Base-by-base conservation (phyloP, 192 early-diverging fungal species). In the Umbelopsis sp. region DNA sequence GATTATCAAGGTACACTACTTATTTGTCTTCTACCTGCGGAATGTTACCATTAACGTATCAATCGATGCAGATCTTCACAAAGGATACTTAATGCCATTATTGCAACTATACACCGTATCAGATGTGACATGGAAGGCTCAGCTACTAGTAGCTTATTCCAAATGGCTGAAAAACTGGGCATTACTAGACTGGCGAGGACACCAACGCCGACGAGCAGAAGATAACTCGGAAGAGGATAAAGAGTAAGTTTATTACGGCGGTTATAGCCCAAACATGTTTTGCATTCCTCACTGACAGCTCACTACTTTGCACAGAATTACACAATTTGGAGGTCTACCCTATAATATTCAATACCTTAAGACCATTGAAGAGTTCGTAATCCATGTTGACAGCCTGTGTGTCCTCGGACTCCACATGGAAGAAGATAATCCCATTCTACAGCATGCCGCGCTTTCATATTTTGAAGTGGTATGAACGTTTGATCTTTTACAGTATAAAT, bases 391-490 rank as follows among this genome's bases (percentile, higher is more conserved):
- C 53, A 74, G 46, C 22, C 66, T 81, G 3, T 66, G 74, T 1
- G 48, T 77, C 15, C 48, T 74, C 15, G 79, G 74, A 2, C 65
- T 84, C 18, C 74, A 79, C 46, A 30, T 70, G 22, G 83, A 82
- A 49, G n/a, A 74, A 2, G 78, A 84, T 46, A 67, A 84, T 71
- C 41, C 80, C 5, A 47, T 74, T 46, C 51, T 84, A 6, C 82
- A 84, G 46, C 82, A 87, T 49, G 82, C 76, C 2, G 71, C 77
- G 1, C 74, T 87, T n/a, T 82, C 81, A 8, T 83, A 81, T 41
- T 81, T 79, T 68, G 85, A 87, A 53, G 47, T 78, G 13, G 67
- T 80, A 46, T 22, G 46, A 44, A 20, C 13, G 6, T 4, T 27
- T 35, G 16, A 69, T 33, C 16, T 10, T 15, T 51, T 20, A 12